These are phyloP conservation scores for Yamadazyma jaroonii DNA, from an alignment of 1,139 yeast species.

Conservation along the genomic window DNA sequence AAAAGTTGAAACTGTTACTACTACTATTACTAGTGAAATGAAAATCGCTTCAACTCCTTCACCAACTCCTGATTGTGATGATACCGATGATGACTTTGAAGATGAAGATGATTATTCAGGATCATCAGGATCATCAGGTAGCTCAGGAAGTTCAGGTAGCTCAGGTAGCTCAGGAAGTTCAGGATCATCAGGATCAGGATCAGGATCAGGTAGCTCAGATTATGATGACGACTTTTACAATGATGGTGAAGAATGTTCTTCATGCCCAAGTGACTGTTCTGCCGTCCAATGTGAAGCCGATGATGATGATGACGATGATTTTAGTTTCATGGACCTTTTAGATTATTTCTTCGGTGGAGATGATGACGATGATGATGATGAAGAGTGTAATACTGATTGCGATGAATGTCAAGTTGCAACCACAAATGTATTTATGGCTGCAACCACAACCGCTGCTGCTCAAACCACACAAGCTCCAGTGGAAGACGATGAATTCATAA, in stretches of 20 bases:
- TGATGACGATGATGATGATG: slow-evolving; percentile 14
- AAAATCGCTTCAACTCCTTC: slow-evolving; percentile 4
- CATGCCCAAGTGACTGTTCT: slow-evolving; percentile 5
- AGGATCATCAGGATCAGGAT: slow-evolving; percentile 6
- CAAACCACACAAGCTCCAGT: not conserved
- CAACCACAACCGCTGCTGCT: slow-evolving; percentile 1
- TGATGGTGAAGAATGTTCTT: slow-evolving; percentile 7
- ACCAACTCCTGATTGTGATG: slow-evolving; percentile 4
- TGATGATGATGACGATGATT: slow-evolving; percentile 17
- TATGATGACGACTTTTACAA: slow-evolving; percentile 9
- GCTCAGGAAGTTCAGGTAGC: slow-evolving; percentile 10
- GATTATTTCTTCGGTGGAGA: slow-evolving; percentile 16
- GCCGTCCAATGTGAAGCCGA: slow-evolving; percentile 15
- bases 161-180: slow-evolving; percentile 7
- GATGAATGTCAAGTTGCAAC: slow-evolving; percentile 13
- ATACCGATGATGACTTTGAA: slow-evolving; percentile 9
- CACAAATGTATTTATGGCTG: slow-evolving; percentile 4
- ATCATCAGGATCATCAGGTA: slow-evolving; percentile 9
- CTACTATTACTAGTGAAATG: slow-evolving; percentile 6
- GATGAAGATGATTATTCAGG: slow-evolving; percentile 6
- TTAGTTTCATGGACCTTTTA: slow-evolving; percentile 14
- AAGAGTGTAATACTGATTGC: slow-evolving; percentile 16
- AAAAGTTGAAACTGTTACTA: slow-evolving; percentile 7
- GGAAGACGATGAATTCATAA: slow-evolving; percentile 12
- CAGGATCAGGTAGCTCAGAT: slow-evolving; percentile 12